A percentile compares a stretch with the other conserved stretches of the same genome.
Conservation (phyloP, 306 rosid species). For the Vigna reflexopilosa region DNA sequence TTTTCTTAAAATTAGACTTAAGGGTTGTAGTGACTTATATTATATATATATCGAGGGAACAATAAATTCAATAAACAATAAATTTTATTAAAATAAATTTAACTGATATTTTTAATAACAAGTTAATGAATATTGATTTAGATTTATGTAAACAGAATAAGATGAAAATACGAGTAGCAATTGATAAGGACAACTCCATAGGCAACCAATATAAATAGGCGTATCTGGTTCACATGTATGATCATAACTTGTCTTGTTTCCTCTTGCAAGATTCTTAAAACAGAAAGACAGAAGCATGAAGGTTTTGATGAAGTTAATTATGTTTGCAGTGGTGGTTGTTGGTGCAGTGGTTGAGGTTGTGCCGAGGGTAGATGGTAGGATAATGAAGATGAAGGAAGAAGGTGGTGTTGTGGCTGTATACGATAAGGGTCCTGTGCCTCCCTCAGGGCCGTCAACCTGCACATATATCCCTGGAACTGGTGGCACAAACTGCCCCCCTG, state of each 20-base stretch:
- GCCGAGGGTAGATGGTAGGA: slow-evolving; percentile 55
- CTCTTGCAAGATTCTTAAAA: not conserved
- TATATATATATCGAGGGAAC: too few species aligned
- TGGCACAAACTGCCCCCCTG: slow-evolving; percentile 67
- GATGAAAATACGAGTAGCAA: not conserved
- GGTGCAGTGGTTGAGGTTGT: slow-evolving; percentile 49
- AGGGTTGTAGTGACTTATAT: too few species aligned
- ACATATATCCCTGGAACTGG: slow-evolving; percentile 76
- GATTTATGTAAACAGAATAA: too few species aligned
- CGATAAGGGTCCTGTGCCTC: slow-evolving; percentile 58
- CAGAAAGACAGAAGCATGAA: slow-evolving; percentile 42
- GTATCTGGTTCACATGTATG: slow-evolving; percentile 22
- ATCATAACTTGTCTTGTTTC: not conserved
- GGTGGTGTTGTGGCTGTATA: slow-evolving; percentile 56
- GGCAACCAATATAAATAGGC: slow-evolving; percentile 55
- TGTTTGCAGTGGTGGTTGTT: slow-evolving; percentile 53
- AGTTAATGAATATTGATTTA: too few species aligned
- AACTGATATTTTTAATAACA: too few species aligned
- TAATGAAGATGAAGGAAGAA: slow-evolving; percentile 41
- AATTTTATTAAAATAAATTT: too few species aligned
- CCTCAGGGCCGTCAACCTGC: slow-evolving; percentile 71
- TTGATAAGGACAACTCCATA: not conserved
- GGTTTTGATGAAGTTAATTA: slow-evolving; percentile 38
- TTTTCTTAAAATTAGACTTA: too few species aligned
- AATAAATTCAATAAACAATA: too few species aligned